Percentiles rank a stretch among this genome's conserved stretches.
These are phyloP conservation scores for Zychaea mexicana DNA, from an alignment of 371 early-diverging fungal species.

Conservation along the genomic window DNA sequence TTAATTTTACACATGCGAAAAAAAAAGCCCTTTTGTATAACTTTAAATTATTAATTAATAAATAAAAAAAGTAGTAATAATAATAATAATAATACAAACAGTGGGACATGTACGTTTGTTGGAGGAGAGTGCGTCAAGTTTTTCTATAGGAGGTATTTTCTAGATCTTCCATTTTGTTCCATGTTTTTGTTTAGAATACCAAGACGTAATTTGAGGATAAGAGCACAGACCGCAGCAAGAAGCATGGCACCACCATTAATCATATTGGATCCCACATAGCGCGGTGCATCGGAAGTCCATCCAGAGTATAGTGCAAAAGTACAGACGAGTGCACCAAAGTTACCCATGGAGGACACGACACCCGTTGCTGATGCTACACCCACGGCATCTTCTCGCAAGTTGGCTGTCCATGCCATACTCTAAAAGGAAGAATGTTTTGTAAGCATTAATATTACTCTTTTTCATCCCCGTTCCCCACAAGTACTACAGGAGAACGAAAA, in stretches of 20 bases:
- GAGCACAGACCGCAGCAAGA: slow-evolving; percentile 40
- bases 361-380: slow-evolving; percentile 50
- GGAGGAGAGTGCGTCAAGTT: not conserved
- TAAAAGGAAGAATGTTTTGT: slow-evolving; percentile 2
- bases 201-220: slow-evolving; percentile 29
- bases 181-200: slow-evolving; percentile 31
- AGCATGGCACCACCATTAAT: slow-evolving; percentile 50
- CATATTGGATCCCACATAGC: slow-evolving; percentile 53
- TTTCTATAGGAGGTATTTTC: slow-evolving; percentile 15
- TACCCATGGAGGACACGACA: slow-evolving; percentile 50
- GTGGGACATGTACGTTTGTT: not conserved
- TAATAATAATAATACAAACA: not conserved
- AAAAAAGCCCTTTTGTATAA: not conserved
- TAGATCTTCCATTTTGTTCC: slow-evolving; percentile 18
- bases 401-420: slow-evolving; percentile 59
- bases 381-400: slow-evolving; percentile 43
- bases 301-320: slow-evolving; percentile 54
- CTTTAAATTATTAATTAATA: not conserved
- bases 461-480: not conserved
- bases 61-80: not conserved
- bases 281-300: slow-evolving; percentile 51
- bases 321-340: slow-evolving; percentile 48
- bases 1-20: not conserved
- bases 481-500: no score
- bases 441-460: not conserved